Evolutionary conservation across 441 rosid genomes (phyloP).

Genomic region (Aquilaria agallochum): DNA sequence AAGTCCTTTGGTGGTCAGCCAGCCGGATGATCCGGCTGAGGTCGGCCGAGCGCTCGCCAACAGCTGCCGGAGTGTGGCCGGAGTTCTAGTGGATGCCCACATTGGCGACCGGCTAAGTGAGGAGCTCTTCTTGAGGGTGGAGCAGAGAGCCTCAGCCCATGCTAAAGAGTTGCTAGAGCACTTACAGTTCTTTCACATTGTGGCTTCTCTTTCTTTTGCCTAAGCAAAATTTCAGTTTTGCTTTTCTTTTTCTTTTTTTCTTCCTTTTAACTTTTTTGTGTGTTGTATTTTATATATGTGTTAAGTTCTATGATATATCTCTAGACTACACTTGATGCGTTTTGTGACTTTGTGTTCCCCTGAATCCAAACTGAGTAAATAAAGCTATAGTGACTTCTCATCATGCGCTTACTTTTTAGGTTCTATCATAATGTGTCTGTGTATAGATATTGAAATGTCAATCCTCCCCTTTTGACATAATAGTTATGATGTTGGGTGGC

Average conservation of each 20-base stretch:
- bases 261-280: not conserved
- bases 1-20: conserved; percentile 82
- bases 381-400: conserved; percentile 8
- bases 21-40: conserved; percentile 62
- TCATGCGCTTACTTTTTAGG: not conserved
- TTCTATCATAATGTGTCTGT: not conserved
- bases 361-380: conserved; percentile 19
- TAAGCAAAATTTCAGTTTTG: not conserved
- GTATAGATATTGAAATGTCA: not conserved
- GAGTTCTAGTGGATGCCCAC: conserved; percentile 91
- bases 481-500: too few species aligned
- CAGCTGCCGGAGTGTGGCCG: conserved; percentile 73
- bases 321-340: conserved; percentile 3
- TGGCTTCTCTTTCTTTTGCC: conserved; percentile 71
- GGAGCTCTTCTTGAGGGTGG: conserved; percentile 61
- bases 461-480: too few species aligned
- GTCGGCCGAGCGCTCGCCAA: conserved; percentile 75
- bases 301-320: conserved; percentile 8
- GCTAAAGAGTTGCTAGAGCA: conserved; percentile 80
- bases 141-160: conserved; percentile 48
- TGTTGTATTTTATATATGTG: conserved; percentile 4
- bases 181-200: conserved; percentile 83
- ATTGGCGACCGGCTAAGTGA: conserved; percentile 75
- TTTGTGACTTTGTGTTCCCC: conserved; percentile 18
- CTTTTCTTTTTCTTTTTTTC: not conserved